A percentile compares a stretch with the other conserved stretches of the same genome.
These are phyloP conservation scores for Punica granatum DNA, from an alignment of 345 rosid genomes.

Conservation along the genomic window DNA sequence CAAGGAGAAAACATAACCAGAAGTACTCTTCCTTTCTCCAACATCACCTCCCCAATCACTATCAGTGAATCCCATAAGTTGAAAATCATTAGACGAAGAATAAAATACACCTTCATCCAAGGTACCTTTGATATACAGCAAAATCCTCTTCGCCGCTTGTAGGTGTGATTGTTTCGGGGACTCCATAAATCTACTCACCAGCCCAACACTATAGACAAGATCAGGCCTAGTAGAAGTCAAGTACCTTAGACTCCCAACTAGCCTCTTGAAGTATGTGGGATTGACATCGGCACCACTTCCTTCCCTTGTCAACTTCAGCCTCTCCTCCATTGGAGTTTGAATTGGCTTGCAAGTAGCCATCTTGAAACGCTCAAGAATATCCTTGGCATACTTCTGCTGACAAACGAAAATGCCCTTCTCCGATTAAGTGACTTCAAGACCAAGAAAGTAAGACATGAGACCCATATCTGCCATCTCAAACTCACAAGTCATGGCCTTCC, in stretches of 20 bases:
- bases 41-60: background rate
- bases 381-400: background rate
- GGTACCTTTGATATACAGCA: background rate
- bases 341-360: background rate
- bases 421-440: constrained; percentile 1
- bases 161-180: background rate
- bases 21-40: background rate
- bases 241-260: too few relatives aligned
- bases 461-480: constrained; percentile 5
- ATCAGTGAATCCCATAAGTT: background rate
- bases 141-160: background rate
- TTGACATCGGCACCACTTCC: background rate
- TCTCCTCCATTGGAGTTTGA: background rate
- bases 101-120: background rate
- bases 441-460: constrained; percentile 5
- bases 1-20: background rate
- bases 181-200: too few relatives aligned
- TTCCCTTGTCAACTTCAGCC: background rate
- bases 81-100: too few relatives aligned
- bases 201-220: too few relatives aligned
- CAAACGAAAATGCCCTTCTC: background rate
- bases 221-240: too few relatives aligned
- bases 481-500: background rate
- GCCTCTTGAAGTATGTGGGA: too few relatives aligned
- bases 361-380: background rate